Percentiles rank a stretch among this genome's conserved stretches.
Conservation (phyloP, 148 eudicot species). For the Spergularia marina region DNA sequence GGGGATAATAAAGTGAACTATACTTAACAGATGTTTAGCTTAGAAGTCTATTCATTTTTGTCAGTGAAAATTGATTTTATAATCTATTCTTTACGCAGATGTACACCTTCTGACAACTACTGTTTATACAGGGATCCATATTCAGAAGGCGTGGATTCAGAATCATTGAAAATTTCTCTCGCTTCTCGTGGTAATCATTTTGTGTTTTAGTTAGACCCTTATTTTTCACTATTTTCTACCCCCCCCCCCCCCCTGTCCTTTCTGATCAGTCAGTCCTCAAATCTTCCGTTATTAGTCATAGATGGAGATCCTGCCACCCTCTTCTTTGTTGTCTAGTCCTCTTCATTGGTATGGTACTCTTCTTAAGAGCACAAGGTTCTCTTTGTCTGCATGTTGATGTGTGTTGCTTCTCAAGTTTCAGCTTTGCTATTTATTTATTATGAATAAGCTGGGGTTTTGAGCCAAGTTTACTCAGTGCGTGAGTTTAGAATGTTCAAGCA, state of each 20-base stretch:
- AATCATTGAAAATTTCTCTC: slow-evolving; percentile 40
- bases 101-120: slow-evolving; percentile 1
- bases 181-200: slow-evolving; percentile 43
- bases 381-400: background rate
- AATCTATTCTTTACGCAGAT: slow-evolving; percentile 12
- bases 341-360: background rate
- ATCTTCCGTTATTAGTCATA: background rate
- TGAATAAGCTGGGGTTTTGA: background rate
- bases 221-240: background rate
- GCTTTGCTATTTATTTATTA: background rate
- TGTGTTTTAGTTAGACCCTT: background rate
- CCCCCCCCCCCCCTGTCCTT: too few relatives aligned
- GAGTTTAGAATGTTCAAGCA: too few relatives aligned
- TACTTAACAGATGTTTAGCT: background rate
- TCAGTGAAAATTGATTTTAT: background rate
- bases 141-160: slow-evolving; percentile 49
- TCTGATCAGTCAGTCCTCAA: background rate
- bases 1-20: background rate
- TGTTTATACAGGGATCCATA: slow-evolving; percentile 65
- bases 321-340: background rate
- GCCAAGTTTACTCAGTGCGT: background rate
- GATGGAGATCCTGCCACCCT: background rate
- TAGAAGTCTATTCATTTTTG: background rate
- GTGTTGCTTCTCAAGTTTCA: background rate
- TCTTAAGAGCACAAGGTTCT: background rate